Base-by-base conservation (phyloP, 345 rosid species). In the Populus ilicifolia region DNA sequence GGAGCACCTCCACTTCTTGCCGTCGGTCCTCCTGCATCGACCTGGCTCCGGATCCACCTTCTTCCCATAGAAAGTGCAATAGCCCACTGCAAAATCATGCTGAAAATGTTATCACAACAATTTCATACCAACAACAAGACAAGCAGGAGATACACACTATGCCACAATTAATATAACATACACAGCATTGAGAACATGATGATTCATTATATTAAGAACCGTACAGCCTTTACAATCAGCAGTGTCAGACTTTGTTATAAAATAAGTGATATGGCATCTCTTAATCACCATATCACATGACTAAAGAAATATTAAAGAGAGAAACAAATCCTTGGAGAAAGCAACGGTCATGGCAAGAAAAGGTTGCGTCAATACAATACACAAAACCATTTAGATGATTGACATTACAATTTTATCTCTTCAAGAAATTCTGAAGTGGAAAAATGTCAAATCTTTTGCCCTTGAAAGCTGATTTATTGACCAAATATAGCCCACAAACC, bases 41-140 rank as follows among this genome's bases (percentile, higher is more conserved):
- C 84, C 80, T 13, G 80, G 84, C 70, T 81, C 80, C 6, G 80
- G 84, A 71, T 81, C 84, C 63, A 81, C 80, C 84, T 84, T 85
- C 78, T 86, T 86, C 46, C 89, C 88, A 77, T 84, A 86, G 71
- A 81, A 81, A 33, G 90, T 83, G 83, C 85, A 88, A 79, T 83
- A 86, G 48, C 85, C 86, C 86, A 83, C 89, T 88, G 85, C 80
- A 85, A 75, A 73, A 73, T 54, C 14, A 44, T 21, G 59, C 73
- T 27, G 73, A 73, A 71, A 67, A 77, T 74, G 69, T 59, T 68
- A 71, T 27, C 48, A 29, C 72, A 41, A 62, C 9, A 50, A 65
- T 62, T 36, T 72, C 46, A 70, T 35, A 70, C 18, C 56, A 7
- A 35, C 25, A 72, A 54, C 46, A 67, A 70, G 72, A 74, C 39